Evolutionary conservation across 2,329 filamentous ascomycete species (phyloP), one percentile per base, ranked within the genome.

Genomic region (Aspergillus sclerotialis): DNA sequence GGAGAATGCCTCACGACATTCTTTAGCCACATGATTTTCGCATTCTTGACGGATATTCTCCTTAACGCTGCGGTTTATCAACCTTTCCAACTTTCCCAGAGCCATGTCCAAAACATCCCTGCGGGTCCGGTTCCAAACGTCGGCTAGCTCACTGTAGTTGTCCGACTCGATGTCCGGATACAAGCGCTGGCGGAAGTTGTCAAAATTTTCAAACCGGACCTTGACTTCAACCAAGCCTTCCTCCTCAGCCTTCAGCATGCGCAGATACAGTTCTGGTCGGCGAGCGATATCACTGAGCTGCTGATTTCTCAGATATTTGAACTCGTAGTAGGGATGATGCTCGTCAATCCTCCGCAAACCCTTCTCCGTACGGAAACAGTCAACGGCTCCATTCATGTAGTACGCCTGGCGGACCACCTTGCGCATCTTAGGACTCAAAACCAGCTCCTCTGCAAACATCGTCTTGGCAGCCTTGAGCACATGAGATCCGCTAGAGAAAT

Each of bases 181-280:
- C 4, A 98, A 73, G 34, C 83, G 78, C 32, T 78, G 76, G 38
- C 80, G 80, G 67, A 94, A 89, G 21, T 82, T 75, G 5, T 81
- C 76, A 48, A 84, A 80, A 36, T 83, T 79, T 49, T 86, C 78
- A 58, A 96, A 75, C 10, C 75, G 76, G 12, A 96, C 76, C 47
- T 78, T 80, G 35, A 98, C 85, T 39, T 94, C 86, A 10, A 98
- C 75, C 1, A 98, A 69, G 2, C 90, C 89, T 58, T 98, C 92
- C 51, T 92, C 84, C 60, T 98, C 92, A 2, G 92, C 92, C 58
- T 88, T 93, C 60, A 96, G 79, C 92, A 98, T 98, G 64, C 93
- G 90, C 36, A 98, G 68, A 58, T 92, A 98, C 16, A 94, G 70
- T 45, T 95, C 89, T 1, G 92, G 92, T 34, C 84, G 80, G 33